These are phyloP conservation scores for Hypoxylon sp. DNA, from an alignment of 2,329 filamentous ascomycete species.

Conservation along the genomic window DNA sequence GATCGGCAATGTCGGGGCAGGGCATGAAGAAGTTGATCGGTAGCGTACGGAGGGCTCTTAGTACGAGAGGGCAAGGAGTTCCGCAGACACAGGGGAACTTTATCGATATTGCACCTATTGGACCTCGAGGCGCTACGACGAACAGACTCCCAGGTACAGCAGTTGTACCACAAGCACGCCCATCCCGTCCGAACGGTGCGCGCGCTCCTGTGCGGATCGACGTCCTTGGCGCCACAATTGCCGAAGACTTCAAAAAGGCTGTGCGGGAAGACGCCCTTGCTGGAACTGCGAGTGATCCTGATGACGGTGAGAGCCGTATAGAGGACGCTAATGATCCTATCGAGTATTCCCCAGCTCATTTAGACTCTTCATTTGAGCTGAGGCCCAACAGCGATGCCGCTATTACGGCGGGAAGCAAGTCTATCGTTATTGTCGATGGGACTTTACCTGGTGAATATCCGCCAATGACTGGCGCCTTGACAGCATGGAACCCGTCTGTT, in stretches of 20 bases:
- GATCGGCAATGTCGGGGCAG: constrained; percentile 75
- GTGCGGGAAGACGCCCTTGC: constrained; percentile 75
- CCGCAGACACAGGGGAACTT: constrained; percentile 64
- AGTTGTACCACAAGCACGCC: constrained; percentile 70
- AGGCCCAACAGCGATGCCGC: constrained; percentile 67
- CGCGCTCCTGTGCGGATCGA: constrained; percentile 80
- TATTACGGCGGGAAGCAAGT: constrained; percentile 87
- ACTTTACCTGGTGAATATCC: constrained; percentile 68
- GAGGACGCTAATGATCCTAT: constrained; percentile 53
- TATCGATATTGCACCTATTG: constrained; percentile 65
- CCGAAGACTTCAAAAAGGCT: constrained; percentile 83
- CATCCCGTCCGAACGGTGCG: constrained; percentile 59
- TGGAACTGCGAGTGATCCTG: constrained; percentile 52
- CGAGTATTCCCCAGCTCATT: constrained; percentile 62
- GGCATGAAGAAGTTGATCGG: constrained; percentile 90
- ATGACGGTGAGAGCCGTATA: constrained; percentile 33
- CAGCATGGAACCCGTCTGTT: constrained; percentile 62
- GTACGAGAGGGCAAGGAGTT: constrained; percentile 67
- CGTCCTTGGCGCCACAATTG: constrained; percentile 81
- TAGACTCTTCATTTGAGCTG: constrained; percentile 61
- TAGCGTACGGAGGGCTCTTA: constrained; percentile 86
- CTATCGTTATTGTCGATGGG: constrained; percentile 88
- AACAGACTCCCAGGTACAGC: constrained; percentile 73
- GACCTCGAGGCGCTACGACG: constrained; percentile 67
- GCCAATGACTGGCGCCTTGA: constrained; percentile 66